Evolutionary conservation across 495 filamentous ascomycete species (phyloP).

Genomic region (Podospora sp.): DNA sequence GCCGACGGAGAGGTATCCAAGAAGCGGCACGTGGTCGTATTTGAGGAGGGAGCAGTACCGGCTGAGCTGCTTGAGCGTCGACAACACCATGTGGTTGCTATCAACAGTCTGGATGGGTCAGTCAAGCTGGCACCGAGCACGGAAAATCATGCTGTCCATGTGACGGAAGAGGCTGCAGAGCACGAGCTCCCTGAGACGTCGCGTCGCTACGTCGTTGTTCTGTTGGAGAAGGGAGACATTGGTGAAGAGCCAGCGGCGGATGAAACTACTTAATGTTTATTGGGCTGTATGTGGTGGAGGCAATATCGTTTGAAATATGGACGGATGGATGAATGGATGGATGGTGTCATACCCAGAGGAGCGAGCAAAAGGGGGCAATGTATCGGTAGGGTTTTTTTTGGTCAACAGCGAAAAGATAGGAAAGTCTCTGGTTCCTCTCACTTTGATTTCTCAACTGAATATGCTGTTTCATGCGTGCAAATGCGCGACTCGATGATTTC

Average conservation of each 20-base stretch:
- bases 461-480: not conserved
- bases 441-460: not conserved
- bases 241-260: conserved; percentile 8
- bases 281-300: not conserved
- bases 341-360: not conserved
- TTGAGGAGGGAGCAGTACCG: conserved; percentile 32
- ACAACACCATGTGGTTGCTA: conserved; percentile 34
- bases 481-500: not conserved
- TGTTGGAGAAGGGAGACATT: conserved; percentile 28
- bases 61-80: conserved; percentile 29
- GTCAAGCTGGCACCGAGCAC: conserved; percentile 25
- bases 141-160: conserved; percentile 29
- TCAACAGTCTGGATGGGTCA: conserved; percentile 34
- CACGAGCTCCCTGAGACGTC: conserved; percentile 19
- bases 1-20: conserved; percentile 3
- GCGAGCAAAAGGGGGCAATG: not conserved
- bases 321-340: not conserved
- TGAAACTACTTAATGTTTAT: not conserved
- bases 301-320: not conserved
- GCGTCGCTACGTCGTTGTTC: conserved; percentile 36
- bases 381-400: not conserved
- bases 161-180: conserved; percentile 27
- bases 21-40: conserved; percentile 37
- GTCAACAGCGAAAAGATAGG: not conserved
- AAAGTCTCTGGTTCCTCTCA: not conserved